These are phyloP conservation scores for Neolentinus lepideus DNA, from an alignment of 1,284 basidiomycete species.

Conservation along the genomic window DNA sequence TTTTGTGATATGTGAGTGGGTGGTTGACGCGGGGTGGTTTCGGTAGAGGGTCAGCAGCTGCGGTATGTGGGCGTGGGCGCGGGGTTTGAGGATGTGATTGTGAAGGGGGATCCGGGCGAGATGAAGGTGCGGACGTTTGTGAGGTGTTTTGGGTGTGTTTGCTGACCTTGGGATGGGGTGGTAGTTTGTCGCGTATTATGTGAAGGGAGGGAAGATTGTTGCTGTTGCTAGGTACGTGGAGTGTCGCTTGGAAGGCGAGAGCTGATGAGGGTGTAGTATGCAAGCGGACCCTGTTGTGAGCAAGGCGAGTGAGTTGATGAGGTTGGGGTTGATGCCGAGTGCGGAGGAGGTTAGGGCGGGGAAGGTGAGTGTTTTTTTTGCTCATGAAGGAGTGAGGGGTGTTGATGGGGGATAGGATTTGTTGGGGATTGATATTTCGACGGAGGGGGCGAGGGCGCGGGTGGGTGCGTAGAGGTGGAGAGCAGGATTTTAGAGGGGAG, in stretches of 20 bases:
- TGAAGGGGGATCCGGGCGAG: constrained; percentile 73
- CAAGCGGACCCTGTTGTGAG: constrained; percentile 78
- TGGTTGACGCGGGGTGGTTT: constrained; percentile 3
- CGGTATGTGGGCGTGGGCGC: constrained; percentile 75
- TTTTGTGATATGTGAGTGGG: not conserved
- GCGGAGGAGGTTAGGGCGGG: constrained; percentile 67
- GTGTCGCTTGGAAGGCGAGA: constrained; percentile 7
- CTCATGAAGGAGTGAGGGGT: not conserved
- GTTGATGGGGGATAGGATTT: constrained; percentile 27
- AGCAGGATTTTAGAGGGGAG: not conserved
- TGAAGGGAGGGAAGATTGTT: constrained; percentile 68
- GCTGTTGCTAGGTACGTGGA: constrained; percentile 68
- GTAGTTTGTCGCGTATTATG: constrained; percentile 84
- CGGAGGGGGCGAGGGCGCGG: constrained; percentile 6
- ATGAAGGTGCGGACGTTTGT: constrained; percentile 53
- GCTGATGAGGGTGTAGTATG: no score
- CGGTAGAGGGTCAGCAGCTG: constrained; percentile 65
- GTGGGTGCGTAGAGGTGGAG: not conserved
- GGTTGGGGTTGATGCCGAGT: constrained; percentile 77
- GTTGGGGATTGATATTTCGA: constrained; percentile 35
- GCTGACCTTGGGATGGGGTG: not conserved
- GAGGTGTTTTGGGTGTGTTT: not conserved
- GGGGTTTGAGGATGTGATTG: constrained; percentile 66
- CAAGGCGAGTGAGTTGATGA: constrained; percentile 77
- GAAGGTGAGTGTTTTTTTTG: constrained; percentile 32